Conservation (phyloP, 2,329 filamentous ascomycete genomes). For the Hysterium pulicare region DNA sequence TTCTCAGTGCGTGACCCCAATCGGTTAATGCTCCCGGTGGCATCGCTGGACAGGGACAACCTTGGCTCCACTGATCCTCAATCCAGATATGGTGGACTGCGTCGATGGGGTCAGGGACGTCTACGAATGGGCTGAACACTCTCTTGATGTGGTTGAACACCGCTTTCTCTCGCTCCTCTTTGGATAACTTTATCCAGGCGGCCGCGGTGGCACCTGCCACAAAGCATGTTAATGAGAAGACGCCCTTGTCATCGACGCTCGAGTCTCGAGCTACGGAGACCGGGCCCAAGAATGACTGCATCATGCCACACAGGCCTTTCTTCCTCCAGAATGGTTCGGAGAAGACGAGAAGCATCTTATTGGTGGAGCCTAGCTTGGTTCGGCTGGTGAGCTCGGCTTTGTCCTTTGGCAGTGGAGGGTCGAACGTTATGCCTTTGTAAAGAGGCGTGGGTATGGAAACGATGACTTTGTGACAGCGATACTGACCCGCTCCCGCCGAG, state of each 20-base stretch:
- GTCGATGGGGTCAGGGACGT: conserved; percentile 11
- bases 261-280: conserved; percentile 48
- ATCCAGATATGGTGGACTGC: conserved; percentile 28
- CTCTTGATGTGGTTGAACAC: conserved; percentile 32
- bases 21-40: conserved; percentile 1
- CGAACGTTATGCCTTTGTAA: conserved; percentile 45
- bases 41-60: background rate
- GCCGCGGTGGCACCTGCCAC: conserved; percentile 37
- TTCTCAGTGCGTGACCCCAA: background rate
- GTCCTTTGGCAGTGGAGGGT: conserved; percentile 41
- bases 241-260: conserved; percentile 19
- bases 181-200: conserved; percentile 32
- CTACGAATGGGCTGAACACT: conserved; percentile 18
- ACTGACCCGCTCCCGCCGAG: conserved; percentile 20
- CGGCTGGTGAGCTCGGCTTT: conserved; percentile 38
- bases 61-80: conserved; percentile 17
- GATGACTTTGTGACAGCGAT: conserved; percentile 43
- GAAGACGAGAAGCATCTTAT: conserved; percentile 49
- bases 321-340: conserved; percentile 44
- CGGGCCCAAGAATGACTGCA: conserved; percentile 47
- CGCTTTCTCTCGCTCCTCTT: conserved; percentile 23
- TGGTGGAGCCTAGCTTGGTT: conserved; percentile 46
- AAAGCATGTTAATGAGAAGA: conserved; percentile 42
- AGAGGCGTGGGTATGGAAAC: conserved; percentile 46
- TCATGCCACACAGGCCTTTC: conserved; percentile 44